Base-by-base conservation (phyloP, 1,284 basidiomycete species). In the Ganoderma multipileum region DNA sequence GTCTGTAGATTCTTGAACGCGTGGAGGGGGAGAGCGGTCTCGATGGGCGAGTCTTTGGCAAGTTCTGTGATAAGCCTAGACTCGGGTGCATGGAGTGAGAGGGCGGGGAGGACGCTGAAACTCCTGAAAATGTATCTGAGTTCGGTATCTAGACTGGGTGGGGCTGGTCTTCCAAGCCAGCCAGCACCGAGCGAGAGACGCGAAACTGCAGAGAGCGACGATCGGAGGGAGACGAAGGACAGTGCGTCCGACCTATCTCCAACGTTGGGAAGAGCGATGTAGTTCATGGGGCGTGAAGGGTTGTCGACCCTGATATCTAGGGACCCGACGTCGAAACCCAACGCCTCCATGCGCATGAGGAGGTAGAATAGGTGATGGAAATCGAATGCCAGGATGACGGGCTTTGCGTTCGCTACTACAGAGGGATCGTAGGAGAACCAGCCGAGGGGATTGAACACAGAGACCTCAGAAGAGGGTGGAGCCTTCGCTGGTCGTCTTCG, bases 351-450 rank as follows among this genome's bases (percentile, higher is more conserved):
- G 58, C 94, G 91, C 81, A 96, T 91, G 66, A 97, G 86, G 71
- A 95, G 81, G 80, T 96, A 97, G 85, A 93, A 95, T 14, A 97
- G 87, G 74, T 93, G 94, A 78, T 95, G 93, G 20, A 87, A 88
- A 79, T 96, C 93, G 73, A 94, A 86, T 9, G 87, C 79, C 60
- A 96, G 86, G 14, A 91, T 81, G 47, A 92, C 81, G 4, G 92
- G 87, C 76, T 86, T 88, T 44, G 83, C 78, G 5, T 81, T 74
- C 20, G 78, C 68, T 3, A 79, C 71, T 39, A 79, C 71, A 60
- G 82, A 70, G 57, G 76, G 67, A 70, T 83, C 82, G 52, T 83
- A 77, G 61, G 82, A 81, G 72, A 92, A 86, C 92, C 92, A 93
- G 67, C 81, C 82, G 55, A 91, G 80, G 20, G 89, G 88, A 75